Base-by-base conservation (phyloP, 805 yeast species). In the Grigorovia jiainica region DNA sequence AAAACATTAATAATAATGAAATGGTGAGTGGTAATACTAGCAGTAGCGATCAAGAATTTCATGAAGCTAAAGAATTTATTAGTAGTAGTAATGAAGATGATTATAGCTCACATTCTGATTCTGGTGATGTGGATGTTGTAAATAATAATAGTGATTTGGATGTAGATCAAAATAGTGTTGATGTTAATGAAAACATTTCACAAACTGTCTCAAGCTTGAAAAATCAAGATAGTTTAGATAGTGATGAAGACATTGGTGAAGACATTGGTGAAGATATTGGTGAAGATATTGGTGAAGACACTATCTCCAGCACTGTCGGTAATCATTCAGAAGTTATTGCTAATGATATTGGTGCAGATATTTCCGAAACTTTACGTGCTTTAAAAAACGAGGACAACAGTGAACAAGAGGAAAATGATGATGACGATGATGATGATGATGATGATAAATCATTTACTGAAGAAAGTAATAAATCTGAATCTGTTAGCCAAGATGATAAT, bases 261-360 rank as follows among this genome's bases (percentile, higher is more conserved):
- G 64, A 59, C 20, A 29, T 49, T 7, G 66, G 60, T 25, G 67
- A 25, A 11, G 70, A 68, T 20, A 39, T 62, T 4, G 61, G 55
- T 13, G 58, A 58, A 36, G 66, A 39, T 50, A 45, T 30, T 15
- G 45, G 46, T 8, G 67, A 58, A 6, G 61, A 54, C 23, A 20
- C 20, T 4, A 15, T 10, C 11, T 4, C n/a, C n/a, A n/a, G n/a
- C n/a, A n/a, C n/a, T 20, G 61, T 54, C 11, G 63, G 58, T 35
- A 63, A n/a, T n/a, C n/a, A n/a, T n/a, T n/a, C n/a, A n/a, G n/a
- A 62, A 37, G 55, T 54, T n/a, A 64, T 58, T 19, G 31, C 3
- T 11, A 7, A 27, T 13, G 15, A 27, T 27, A 27, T 27, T 13
- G 15, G 15, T 27, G 7, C 11, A 27, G 31, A 27, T 8, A 13